Conservation (phyloP, 805 yeast genomes). For the Maudiozyma bulderi region DNA sequence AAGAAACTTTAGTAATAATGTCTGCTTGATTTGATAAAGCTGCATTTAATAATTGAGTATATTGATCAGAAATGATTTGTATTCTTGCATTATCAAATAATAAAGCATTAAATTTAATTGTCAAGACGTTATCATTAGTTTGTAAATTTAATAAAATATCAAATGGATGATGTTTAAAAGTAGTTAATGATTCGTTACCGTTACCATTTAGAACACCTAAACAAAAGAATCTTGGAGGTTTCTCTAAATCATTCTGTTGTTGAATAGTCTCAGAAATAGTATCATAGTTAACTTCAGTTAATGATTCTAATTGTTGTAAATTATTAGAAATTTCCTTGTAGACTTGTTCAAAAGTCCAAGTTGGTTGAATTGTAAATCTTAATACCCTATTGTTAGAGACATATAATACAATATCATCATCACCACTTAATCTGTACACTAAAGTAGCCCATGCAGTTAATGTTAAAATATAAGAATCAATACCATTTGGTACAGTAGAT, state of each 20-base stretch:
- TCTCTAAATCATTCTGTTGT: constrained; percentile 39
- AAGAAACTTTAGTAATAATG: constrained; percentile 49
- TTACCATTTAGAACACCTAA: constrained; percentile 31
- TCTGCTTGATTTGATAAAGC: constrained; percentile 31
- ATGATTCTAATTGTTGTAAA: constrained; percentile 21
- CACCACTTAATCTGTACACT: constrained; percentile 78
- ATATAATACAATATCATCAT: constrained; percentile 83
- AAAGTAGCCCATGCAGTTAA: constrained; percentile 62
- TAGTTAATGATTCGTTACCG: constrained; percentile 31
- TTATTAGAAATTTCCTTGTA: constrained; percentile 33
- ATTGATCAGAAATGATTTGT: constrained; percentile 61
- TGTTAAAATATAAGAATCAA: constrained; percentile 39
- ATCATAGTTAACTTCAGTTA: constrained; percentile 38
- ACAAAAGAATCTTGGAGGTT: constrained; percentile 54
- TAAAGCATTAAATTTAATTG: constrained; percentile 54
- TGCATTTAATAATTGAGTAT: constrained; percentile 40
- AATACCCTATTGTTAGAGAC: constrained; percentile 39
- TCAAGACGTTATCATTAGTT: constrained; percentile 9
- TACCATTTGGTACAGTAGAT: constrained; percentile 15
- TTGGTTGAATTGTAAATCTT: constrained; percentile 51
- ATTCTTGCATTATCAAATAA: constrained; percentile 66
- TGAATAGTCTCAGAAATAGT: constrained; percentile 48
- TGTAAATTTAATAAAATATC: constrained; percentile 35
- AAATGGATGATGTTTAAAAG: constrained; percentile 32
- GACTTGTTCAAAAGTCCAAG: constrained; percentile 45